phyloP scores from a whole-genome alignment of 805 yeast species.

The Vanderwaltozyma tropicalis region DNA sequence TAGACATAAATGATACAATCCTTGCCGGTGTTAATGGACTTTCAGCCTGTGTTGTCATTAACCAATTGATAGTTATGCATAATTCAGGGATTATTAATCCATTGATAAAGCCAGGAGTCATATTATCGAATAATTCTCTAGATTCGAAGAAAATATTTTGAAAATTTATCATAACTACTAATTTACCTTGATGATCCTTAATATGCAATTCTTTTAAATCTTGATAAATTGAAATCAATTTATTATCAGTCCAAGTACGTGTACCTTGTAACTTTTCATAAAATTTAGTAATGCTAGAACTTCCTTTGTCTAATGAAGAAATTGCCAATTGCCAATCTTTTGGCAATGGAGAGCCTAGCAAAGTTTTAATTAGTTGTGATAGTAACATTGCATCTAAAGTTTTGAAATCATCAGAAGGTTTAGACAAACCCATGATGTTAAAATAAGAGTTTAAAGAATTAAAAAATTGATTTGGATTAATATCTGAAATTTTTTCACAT shows the following conservation, averaged over 20 bases:
- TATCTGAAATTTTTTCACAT: constrained; percentile 27
- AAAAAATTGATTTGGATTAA: constrained; percentile 7
- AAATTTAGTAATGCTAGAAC: constrained; percentile 26
- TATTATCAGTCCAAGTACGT: constrained; percentile 31
- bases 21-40: constrained; percentile 23
- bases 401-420: constrained; percentile 29
- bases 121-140: constrained; percentile 27
- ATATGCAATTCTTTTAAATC: constrained; percentile 48
- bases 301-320: constrained; percentile 10
- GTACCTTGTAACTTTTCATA: constrained; percentile 24
- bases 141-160: constrained; percentile 30
- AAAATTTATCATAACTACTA: constrained; percentile 25
- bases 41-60: constrained; percentile 6
- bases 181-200: constrained; percentile 43
- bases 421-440: constrained; percentile 5
- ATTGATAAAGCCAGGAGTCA: constrained; percentile 46
- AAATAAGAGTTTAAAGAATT: constrained; percentile 6
- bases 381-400: constrained; percentile 18
- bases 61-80: constrained; percentile 8
- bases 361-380: constrained; percentile 33
- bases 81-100: constrained; percentile 65
- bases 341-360: constrained; percentile 29
- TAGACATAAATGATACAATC: constrained; percentile 26
- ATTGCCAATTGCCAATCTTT: constrained; percentile 28
- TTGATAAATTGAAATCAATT: constrained; percentile 42